Evolutionary conservation across 2,329 filamentous ascomycete species (phyloP), one percentile per base, ranked within the genome.

Genomic region (Alternaria ventricosa): DNA sequence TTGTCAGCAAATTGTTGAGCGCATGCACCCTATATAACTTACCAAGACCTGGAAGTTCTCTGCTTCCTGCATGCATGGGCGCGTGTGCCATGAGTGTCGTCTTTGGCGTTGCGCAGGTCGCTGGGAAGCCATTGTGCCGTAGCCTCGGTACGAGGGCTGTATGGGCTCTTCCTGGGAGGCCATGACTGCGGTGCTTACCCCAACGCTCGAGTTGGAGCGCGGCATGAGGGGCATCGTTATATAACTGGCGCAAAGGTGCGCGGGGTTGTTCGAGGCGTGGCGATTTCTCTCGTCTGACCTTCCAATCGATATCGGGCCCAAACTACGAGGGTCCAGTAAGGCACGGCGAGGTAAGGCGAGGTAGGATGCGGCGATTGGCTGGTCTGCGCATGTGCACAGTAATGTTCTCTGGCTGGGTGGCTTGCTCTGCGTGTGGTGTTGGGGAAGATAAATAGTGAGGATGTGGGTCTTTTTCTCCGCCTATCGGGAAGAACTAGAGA

Each of bases 31-130:
- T 41, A 51, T 57, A 54, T 30, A 51, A 55, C 68, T 43, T 72
- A 81, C 81, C 71, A 84, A 70, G 1, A 82, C 57, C 57, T 84
- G 83, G 45, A 85, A 78, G 71, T 85, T 83, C 61, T 85, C 84
- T 6, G 79, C 76, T 60, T 85, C 84, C 13, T 79, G 73, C 30
- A 78, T 75, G 79, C 83, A 84, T 60, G 80, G 78, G 59, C 77
- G 76, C 41, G 80, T 75, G 71, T 84, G 84, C 44, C 82, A 84
- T 20, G 82, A 84, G 67, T 84, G 83, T 36, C 84, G 77, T 61
- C 83, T 76, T 47, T 82, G 78, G 59, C 80, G 76, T 56, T 79
- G 75, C 41, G 27, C 57, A 33, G 61, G 56, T 22, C 57, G 56
- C 33, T 60, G 61, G 47, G 70, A 53, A 9, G 60, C 76, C 61